Evolutionary conservation across 2,329 filamentous ascomycete species (phyloP), one percentile per base, ranked within the genome.

Genomic region (Fusarium chuoi): DNA sequence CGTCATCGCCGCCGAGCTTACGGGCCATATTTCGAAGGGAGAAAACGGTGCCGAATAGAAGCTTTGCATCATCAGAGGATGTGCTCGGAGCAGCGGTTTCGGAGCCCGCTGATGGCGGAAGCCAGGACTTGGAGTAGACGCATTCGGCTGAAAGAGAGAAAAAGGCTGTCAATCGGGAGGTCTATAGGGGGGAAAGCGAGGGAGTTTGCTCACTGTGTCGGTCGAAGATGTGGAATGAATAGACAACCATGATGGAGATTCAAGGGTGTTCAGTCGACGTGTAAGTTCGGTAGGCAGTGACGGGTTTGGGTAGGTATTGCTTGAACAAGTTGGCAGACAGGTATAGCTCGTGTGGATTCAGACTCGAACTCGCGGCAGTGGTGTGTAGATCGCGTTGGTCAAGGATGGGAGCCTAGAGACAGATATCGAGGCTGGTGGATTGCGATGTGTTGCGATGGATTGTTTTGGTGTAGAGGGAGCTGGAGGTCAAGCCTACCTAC

Each of bases 151-250:
- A 44, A 30, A 28, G n/a, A 39, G 20, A 46, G 39, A n/a, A 36
- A 15, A 22, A 15, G 20, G 77, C 62, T 78, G 76, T 67, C 59
- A 65, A 67, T 20, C 57, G 44, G 26, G 61, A 54, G 28, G 26
- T 28, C 41, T 17, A 36, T 44, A 26, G 38, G 44, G 44, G 26
- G 33, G 8, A 13, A 26, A 30, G 28, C 18, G 45, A 49, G 54
- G 44, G 44, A 38, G 41, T 24, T 89, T 81, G 80, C 89, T 81
- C 88, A 98, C 96, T 98, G 85, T 99, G 96, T 75, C 96, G 93
- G 85, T 99, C 96, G 83, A 99, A 99, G 81, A 99, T 98, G 88
- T 98, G 98, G 85, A 99, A 98, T 68, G 95, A 95, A 85, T 97
- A 98, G 83, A 98, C 93, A 70, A 93, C 92, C 96, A 99, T 98